A percentile compares a stretch with the other conserved stretches of the same genome.
Evolutionary conservation across 257 asterid species (phyloP).

Genomic region (Coffea eugenioides): DNA sequence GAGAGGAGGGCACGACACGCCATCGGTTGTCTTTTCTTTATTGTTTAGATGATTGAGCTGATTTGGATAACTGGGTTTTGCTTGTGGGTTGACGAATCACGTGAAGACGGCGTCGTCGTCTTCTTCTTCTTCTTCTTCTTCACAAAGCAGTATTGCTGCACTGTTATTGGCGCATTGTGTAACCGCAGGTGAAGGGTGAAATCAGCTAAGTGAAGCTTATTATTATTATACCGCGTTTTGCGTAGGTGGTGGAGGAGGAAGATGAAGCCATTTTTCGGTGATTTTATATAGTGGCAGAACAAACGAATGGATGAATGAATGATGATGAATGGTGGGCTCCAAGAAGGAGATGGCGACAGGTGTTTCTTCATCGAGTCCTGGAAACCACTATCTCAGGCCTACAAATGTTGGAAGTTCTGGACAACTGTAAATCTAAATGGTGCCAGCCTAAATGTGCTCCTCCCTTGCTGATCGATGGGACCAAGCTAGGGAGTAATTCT

Average conservation of each 20-base stretch:
- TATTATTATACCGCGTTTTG: neutral
- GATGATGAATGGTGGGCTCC: neutral
- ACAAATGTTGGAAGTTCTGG: too few relatives aligned
- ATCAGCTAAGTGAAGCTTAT: neutral
- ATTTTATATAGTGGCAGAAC: neutral
- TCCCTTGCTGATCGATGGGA: too few relatives aligned
- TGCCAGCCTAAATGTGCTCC: too few relatives aligned
- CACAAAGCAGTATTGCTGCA: neutral
- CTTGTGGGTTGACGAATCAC: neutral
- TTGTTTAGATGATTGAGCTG: neutral
- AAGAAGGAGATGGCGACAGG: neutral
- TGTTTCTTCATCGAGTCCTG: neutral
- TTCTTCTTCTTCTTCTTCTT: neutral
- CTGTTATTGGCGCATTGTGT: neutral
- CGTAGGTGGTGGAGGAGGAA: neutral
- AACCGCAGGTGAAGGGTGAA: neutral
- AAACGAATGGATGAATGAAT: too few relatives aligned
- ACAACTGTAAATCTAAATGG: too few relatives aligned
- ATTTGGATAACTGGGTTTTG: neutral
- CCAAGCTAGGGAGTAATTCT: too few relatives aligned
- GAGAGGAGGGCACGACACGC: constrained; percentile 4
- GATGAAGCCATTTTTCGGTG: neutral
- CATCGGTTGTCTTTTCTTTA: neutral
- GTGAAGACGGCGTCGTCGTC: constrained; percentile 1
- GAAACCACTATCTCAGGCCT: too few relatives aligned